Evolutionary conservation across 495 filamentous ascomycete species (phyloP).

Genomic region (Tuber indicum): DNA sequence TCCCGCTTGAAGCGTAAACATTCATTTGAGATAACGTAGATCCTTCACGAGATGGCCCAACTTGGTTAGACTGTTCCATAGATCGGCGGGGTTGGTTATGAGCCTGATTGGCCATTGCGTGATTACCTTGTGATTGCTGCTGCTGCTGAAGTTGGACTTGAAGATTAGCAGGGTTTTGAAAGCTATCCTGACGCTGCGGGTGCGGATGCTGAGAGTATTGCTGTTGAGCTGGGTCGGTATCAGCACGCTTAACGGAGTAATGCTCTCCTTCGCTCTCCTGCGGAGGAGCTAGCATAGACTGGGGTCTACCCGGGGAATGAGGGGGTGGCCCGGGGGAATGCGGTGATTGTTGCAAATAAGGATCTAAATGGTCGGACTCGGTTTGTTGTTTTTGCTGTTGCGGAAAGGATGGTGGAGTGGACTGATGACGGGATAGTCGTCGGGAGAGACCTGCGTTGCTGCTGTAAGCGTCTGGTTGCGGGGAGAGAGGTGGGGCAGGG

Average conservation of each 20-base stretch:
- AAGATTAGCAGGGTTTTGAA: conserved; percentile 47
- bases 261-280: conserved; percentile 32
- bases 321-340: conserved; percentile 14
- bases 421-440: conserved; percentile 20
- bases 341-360: conserved; percentile 32
- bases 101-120: conserved; percentile 22
- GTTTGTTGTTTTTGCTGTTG: conserved; percentile 23
- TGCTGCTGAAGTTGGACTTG: conserved; percentile 41
- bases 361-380: conserved; percentile 29
- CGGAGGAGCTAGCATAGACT: conserved; percentile 39
- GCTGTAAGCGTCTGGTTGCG: conserved; percentile 25
- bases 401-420: conserved; percentile 13
- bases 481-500: conserved; percentile 24
- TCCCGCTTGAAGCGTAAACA: conserved; percentile 23
- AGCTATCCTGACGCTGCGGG: conserved; percentile 46
- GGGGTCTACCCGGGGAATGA: conserved; percentile 28
- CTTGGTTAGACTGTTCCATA: conserved; percentile 26
- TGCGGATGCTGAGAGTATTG: conserved; percentile 41
- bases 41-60: conserved; percentile 26
- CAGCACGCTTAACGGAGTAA: conserved; percentile 17
- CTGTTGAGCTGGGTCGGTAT: conserved; percentile 20
- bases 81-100: conserved; percentile 28
- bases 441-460: conserved; percentile 14
- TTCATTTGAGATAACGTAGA: conserved; percentile 27
- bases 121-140: conserved; percentile 27